These are phyloP conservation scores for Juglanconis sp. DNA, from an alignment of 2,329 filamentous ascomycete species.

Conservation along the genomic window DNA sequence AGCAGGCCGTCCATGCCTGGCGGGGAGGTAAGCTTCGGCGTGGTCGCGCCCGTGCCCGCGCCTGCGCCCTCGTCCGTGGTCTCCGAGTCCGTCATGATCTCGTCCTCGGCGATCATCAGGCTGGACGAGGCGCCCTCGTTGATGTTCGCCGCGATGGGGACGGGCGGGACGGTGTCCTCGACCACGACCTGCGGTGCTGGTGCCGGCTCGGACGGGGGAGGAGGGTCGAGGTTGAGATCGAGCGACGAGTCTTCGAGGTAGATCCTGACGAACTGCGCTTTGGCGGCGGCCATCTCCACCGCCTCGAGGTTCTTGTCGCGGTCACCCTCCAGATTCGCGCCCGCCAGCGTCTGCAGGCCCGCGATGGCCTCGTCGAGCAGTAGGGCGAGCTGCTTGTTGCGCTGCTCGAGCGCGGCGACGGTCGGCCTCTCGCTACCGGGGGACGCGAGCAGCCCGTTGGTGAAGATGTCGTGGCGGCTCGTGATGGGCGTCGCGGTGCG, in stretches of 20 bases:
- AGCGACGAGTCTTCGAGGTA: slow-evolving; percentile 53
- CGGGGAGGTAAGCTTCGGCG: slow-evolving; percentile 5
- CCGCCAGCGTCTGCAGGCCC: slow-evolving; percentile 59
- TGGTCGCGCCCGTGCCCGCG: not conserved
- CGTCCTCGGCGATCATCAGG: slow-evolving; percentile 12
- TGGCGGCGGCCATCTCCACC: slow-evolving; percentile 59
- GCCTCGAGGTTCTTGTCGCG: slow-evolving; percentile 48
- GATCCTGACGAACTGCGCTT: slow-evolving; percentile 62
- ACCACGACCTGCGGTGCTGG: slow-evolving; percentile 26
- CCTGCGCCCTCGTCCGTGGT: slow-evolving; percentile 1
- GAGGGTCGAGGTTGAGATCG: slow-evolving; percentile 28
- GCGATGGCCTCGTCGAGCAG: slow-evolving; percentile 67
- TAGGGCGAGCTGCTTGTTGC: slow-evolving; percentile 63
- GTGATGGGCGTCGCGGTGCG: slow-evolving; percentile 32
- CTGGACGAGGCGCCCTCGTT: slow-evolving; percentile 13
- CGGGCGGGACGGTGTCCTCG: slow-evolving; percentile 10
- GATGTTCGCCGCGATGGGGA: not conserved
- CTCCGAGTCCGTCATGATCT: slow-evolving; percentile 17
- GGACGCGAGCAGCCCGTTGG: slow-evolving; percentile 21
- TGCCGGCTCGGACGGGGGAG: slow-evolving; percentile 20
- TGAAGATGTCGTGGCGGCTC: slow-evolving; percentile 18
- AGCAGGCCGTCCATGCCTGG: slow-evolving; percentile 4
- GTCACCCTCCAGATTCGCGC: slow-evolving; percentile 43
- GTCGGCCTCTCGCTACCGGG: slow-evolving; percentile 26
- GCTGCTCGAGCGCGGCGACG: slow-evolving; percentile 54